A percentile compares a stretch with the other conserved stretches of the same genome.
phyloP scores from a whole-genome alignment of 169 alveolate species.

The Eimeria sp. region DNA sequence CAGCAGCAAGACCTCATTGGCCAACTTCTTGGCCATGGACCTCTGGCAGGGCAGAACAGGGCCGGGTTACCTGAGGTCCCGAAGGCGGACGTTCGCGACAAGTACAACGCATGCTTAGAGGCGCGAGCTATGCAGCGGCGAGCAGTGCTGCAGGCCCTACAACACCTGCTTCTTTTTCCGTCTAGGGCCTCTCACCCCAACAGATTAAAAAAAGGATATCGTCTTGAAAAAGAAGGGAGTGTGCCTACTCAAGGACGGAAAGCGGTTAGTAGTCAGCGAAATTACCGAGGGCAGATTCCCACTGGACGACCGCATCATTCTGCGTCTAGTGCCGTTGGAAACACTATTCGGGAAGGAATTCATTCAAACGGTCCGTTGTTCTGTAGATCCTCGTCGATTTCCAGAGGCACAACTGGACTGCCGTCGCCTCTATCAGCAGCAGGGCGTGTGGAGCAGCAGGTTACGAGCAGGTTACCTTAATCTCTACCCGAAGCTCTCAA shows the following conservation, averaged over 20 bases:
- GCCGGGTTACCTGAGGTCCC: background rate
- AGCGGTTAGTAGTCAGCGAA: background rate
- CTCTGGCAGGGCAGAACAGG: background rate
- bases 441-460: background rate
- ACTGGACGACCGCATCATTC: background rate
- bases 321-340: background rate
- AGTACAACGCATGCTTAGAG: background rate
- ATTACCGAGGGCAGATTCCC: background rate
- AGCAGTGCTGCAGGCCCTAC: conserved; percentile 22
- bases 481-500: background rate
- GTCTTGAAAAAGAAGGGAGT: background rate
- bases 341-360: background rate
- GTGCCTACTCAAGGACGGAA: background rate
- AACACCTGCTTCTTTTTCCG: conserved; percentile 8
- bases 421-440: background rate
- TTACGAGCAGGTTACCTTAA: background rate
- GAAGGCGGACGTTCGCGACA: background rate
- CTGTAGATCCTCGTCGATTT: background rate
- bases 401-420: background rate
- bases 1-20: conserved; percentile 12
- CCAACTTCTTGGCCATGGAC: background rate
- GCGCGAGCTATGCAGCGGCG: background rate
- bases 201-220: background rate
- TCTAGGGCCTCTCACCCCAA: background rate
- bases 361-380: background rate